These are phyloP conservation scores for Claviceps arundinis DNA, from an alignment of 2,329 filamentous ascomycete species.

Conservation along the genomic window DNA sequence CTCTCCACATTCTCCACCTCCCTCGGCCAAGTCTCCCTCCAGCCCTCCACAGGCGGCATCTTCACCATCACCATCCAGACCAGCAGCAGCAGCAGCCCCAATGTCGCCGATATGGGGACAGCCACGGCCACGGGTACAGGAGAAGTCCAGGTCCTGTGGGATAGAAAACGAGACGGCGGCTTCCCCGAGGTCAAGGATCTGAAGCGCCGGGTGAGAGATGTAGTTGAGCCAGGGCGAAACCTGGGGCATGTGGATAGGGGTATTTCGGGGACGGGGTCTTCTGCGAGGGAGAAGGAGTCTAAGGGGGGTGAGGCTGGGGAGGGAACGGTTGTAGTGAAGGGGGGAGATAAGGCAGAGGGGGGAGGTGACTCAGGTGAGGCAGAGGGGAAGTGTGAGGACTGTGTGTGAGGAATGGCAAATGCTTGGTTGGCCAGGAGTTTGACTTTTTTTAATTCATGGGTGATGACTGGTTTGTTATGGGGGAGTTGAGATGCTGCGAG, in stretches of 20 bases:
- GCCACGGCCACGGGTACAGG: background rate
- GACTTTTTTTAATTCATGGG: no score
- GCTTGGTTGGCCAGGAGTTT: background rate
- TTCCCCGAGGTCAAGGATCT: conserved; percentile 92
- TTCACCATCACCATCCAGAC: conserved; percentile 58
- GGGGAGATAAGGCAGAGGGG: no score
- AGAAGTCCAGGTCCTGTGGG: conserved; percentile 53
- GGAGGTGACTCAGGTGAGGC: no score
- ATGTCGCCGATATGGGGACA: no score
- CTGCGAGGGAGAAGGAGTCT: no score
- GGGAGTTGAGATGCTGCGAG: no score
- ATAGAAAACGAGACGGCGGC: conserved; percentile 72
- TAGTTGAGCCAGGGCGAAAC: conserved; percentile 64
- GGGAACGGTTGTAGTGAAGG: background rate
- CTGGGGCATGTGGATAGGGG: conserved; percentile 66
- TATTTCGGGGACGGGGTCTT: no score
- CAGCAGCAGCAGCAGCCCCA: conserved; percentile 1
- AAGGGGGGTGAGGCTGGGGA: background rate
- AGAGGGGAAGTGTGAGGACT: background rate
- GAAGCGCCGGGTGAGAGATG: conserved; percentile 71
- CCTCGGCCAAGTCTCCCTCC: conserved; percentile 76
- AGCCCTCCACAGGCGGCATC: conserved; percentile 71
- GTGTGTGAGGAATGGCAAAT: background rate
- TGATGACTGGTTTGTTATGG: no score
- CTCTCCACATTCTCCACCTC: conserved; percentile 79